Conservation (phyloP, 371 early-diverging fungal species). For the Saksenaea oblongispora region DNA sequence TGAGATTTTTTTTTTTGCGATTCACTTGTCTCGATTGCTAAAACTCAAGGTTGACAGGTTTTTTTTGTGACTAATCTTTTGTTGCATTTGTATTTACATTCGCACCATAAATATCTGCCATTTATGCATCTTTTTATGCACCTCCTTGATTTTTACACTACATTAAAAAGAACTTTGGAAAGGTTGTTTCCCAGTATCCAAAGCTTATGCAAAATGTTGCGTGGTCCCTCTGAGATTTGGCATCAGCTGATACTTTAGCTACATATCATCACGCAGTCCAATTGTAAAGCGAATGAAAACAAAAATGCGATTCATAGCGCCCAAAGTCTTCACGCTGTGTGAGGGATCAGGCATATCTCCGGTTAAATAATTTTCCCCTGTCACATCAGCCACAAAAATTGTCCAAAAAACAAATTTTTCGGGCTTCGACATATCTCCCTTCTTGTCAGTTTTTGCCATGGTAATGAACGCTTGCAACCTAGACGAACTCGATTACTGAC, state of each 20-base stretch:
- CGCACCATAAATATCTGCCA: neutral
- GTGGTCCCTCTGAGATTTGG: too few relatives aligned
- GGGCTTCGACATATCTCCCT: neutral
- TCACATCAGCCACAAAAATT: neutral
- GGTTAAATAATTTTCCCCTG: neutral
- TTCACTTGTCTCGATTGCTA: neutral
- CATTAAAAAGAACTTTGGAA: neutral
- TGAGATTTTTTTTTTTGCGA: neutral
- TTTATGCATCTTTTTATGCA: conserved; percentile 1
- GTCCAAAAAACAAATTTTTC: conserved; percentile 5
- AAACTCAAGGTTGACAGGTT: neutral
- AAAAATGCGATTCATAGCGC: too few relatives aligned
- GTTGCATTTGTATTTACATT: conserved; percentile 4
- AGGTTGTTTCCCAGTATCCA: too few relatives aligned
- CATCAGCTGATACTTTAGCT: too few relatives aligned
- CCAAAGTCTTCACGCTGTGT: too few relatives aligned
- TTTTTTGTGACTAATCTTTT: neutral
- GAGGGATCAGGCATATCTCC: too few relatives aligned
- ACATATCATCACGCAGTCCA: too few relatives aligned
- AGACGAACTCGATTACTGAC: neutral
- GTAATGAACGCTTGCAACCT: conserved; percentile 1
- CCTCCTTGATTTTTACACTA: neutral
- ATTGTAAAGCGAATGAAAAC: too few relatives aligned
- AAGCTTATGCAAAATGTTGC: too few relatives aligned
- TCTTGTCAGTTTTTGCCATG: neutral